Conservation (phyloP, 495 filamentous ascomycete genomes). For the Penicillium ucsense region DNA sequence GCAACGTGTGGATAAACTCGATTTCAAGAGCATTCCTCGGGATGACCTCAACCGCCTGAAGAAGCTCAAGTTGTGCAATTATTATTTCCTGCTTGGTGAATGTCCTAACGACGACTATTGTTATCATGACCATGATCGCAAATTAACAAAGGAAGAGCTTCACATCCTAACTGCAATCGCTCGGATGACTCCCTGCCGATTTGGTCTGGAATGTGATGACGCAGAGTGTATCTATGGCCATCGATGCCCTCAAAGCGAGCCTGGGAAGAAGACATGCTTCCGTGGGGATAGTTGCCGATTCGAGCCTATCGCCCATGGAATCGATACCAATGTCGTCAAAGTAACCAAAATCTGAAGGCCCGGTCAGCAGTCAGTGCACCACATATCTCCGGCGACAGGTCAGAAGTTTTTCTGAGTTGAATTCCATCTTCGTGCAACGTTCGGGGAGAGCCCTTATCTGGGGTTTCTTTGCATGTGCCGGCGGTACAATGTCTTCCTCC, state of each 20-base stretch:
- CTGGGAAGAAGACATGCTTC: conserved; percentile 40
- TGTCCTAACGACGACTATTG: conserved; percentile 61
- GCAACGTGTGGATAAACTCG: conserved; percentile 57
- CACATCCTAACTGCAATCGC: conserved; percentile 60
- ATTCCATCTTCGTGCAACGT: too few relatives aligned
- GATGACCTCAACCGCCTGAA: conserved; percentile 52
- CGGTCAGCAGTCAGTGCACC: too few relatives aligned
- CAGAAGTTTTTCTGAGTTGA: too few relatives aligned
- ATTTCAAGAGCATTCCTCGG: conserved; percentile 43
- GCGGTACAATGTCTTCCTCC: too few relatives aligned
- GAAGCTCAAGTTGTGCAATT: conserved; percentile 76
- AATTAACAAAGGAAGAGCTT: conserved; percentile 55
- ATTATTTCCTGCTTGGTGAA: conserved; percentile 66
- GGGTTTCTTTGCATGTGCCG: too few relatives aligned
- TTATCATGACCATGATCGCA: conserved; percentile 66
- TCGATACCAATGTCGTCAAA: conserved; percentile 44
- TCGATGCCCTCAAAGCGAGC: conserved; percentile 40
- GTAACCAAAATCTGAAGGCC: conserved; percentile 37
- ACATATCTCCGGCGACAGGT: too few relatives aligned
- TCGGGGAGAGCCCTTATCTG: too few relatives aligned
- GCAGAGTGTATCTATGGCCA: conserved; percentile 82
- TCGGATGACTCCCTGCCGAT: conserved; percentile 68
- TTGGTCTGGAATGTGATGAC: conserved; percentile 63
- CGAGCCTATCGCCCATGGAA: conserved; percentile 37
- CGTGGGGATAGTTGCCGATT: conserved; percentile 45